phyloP scores from a whole-genome alignment of 2,329 filamentous ascomycete genomes.

The Mycosphaerella arachidis region DNA sequence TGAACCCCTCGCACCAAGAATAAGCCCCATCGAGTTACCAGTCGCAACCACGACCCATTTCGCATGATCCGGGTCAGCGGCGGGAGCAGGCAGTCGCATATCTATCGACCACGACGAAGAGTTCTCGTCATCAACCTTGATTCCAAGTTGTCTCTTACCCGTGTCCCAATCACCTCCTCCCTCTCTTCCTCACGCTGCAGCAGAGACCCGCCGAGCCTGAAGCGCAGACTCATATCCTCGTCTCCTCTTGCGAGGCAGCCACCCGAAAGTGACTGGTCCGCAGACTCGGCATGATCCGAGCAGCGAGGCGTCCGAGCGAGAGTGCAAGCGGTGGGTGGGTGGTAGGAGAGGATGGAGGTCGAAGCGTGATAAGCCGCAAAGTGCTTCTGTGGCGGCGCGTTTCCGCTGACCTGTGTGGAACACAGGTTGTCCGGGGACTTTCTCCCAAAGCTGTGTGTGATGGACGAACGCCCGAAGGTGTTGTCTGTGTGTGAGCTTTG shows the following conservation, averaged over 20 bases:
- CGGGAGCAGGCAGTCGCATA: conserved; percentile 80
- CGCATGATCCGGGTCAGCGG: conserved; percentile 16
- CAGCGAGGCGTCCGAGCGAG: conserved; percentile 32
- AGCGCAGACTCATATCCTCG: conserved; percentile 86
- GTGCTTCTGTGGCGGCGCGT: conserved; percentile 99
- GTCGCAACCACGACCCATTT: conserved; percentile 31
- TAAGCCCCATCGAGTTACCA: conserved; percentile 99
- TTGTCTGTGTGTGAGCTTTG: conserved; percentile 91
- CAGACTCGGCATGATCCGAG: conserved; percentile 32
- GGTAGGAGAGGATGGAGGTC: conserved; percentile 46
- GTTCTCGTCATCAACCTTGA: conserved; percentile 52
- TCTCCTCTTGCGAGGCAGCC: conserved; percentile 47
- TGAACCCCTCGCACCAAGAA: conserved; percentile 96
- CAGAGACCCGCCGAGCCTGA: conserved; percentile 29
- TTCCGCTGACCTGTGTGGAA: conserved; percentile 67
- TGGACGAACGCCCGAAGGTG: conserved; percentile 40
- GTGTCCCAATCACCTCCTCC: conserved; percentile 35
- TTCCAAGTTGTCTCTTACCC: conserved; percentile 37
- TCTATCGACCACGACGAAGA: conserved; percentile 94
- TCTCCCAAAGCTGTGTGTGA: conserved; percentile 85
- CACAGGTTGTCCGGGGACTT: conserved; percentile 96
- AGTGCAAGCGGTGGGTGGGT: conserved; percentile 53
- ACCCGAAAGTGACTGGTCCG: conserved; percentile 45
- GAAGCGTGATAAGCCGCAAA: conserved; percentile 71
- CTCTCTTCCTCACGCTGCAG: conserved; percentile 31